Conservation (phyloP, 495 filamentous ascomycete genomes). For the Astrothelium macrocarpum region DNA sequence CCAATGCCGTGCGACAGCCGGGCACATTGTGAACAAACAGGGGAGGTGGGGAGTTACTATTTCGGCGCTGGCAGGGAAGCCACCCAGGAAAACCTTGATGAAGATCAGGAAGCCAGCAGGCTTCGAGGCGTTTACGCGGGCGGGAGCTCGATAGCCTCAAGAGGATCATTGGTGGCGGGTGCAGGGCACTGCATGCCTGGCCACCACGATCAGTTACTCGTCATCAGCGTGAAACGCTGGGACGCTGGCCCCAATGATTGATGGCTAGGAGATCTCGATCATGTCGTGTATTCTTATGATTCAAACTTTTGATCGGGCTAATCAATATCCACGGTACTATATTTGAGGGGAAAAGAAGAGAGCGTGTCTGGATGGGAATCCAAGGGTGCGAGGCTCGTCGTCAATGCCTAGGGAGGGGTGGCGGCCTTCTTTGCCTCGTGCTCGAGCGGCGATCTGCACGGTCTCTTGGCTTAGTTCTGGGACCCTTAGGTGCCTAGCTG, state of each 20-base stretch:
- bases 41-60: neutral
- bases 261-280: neutral
- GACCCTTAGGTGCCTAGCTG: neutral
- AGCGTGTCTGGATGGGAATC: neutral
- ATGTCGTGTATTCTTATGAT: neutral
- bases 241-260: neutral
- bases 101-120: slow-evolving; percentile 4
- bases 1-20: neutral
- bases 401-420: neutral
- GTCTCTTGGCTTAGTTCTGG: neutral
- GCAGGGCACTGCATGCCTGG: neutral
- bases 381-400: neutral
- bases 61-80: neutral
- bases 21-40: neutral
- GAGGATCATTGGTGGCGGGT: slow-evolving; percentile 4
- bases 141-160: neutral
- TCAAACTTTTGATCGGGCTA: neutral
- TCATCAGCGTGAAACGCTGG: neutral
- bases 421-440: neutral
- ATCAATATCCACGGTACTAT: neutral
- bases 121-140: neutral
- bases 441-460: neutral
- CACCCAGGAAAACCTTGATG: neutral
- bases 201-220: neutral
- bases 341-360: neutral